Percentiles rank a stretch among this genome's conserved stretches.
phyloP scores from a whole-genome alignment of 2,329 filamentous ascomycete species.

The Ceratocystis alfenasii region DNA sequence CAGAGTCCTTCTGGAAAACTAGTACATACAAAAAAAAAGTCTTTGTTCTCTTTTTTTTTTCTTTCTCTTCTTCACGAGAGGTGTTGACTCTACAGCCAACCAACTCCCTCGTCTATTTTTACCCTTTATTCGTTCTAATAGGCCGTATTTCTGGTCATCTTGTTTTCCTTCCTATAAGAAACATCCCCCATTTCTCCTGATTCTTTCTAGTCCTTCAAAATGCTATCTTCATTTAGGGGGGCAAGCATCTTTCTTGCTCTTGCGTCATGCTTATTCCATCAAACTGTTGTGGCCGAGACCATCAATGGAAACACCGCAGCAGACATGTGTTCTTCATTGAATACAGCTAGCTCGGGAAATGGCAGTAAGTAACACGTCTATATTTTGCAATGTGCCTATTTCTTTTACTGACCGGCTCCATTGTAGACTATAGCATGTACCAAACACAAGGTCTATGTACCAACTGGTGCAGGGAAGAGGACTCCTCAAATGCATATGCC shows the following conservation, averaged over 20 bases:
- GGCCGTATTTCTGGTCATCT: neutral
- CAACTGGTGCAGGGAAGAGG: slow-evolving; percentile 40
- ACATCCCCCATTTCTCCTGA: neutral
- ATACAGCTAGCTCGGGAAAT: slow-evolving; percentile 33
- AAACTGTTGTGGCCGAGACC: neutral
- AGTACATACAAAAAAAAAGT: neutral
- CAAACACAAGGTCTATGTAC: slow-evolving; percentile 61
- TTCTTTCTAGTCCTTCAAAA: slow-evolving; percentile 3
- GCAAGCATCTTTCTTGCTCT: slow-evolving; percentile 8
- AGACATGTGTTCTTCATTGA: slow-evolving; percentile 25
- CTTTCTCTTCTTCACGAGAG: neutral
- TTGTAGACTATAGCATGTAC: slow-evolving; percentile 41
- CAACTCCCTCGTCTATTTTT: neutral
- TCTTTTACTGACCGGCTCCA: slow-evolving; percentile 13
- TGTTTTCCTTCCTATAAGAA: neutral
- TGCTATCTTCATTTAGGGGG: slow-evolving; percentile 6
- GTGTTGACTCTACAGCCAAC: neutral
- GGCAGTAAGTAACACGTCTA: slow-evolving; percentile 31
- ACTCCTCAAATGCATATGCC: slow-evolving; percentile 48
- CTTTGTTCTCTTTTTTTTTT: neutral
- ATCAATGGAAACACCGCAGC: slow-evolving; percentile 21
- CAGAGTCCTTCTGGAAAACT: neutral
- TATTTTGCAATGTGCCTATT: neutral
- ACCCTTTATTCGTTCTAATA: slow-evolving; percentile 1
- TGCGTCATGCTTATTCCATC: slow-evolving; percentile 1